phyloP scores from a whole-genome alignment of 805 yeast species.

The Cyberlindnera mycetangii region DNA sequence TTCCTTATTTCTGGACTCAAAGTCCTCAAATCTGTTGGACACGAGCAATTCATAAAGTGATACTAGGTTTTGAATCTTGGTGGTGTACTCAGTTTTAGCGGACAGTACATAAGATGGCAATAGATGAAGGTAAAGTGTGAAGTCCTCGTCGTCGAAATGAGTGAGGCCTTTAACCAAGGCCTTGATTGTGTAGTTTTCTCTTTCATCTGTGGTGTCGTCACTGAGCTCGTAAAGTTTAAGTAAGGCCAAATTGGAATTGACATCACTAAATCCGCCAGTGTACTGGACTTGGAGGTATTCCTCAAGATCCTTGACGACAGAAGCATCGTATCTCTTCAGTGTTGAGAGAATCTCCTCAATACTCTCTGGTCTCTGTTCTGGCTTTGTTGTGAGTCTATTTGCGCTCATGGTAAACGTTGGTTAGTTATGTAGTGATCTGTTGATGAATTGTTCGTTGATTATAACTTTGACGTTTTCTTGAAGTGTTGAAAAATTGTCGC shows the following conservation, averaged over 20 bases:
- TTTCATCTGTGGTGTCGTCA: conserved; percentile 34
- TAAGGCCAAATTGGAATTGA: conserved; percentile 44
- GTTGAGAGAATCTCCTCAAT: conserved; percentile 39
- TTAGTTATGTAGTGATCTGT: not conserved
- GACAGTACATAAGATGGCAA: conserved; percentile 39
- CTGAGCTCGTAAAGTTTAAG: conserved; percentile 40
- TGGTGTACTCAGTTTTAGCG: conserved; percentile 24
- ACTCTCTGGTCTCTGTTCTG: conserved; percentile 38
- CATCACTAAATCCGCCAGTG: conserved; percentile 34
- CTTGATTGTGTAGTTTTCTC: conserved; percentile 37
- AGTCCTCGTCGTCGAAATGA: conserved; percentile 40
- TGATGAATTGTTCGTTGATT: not conserved
- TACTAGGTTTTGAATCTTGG: conserved; percentile 26
- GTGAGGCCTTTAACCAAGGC: conserved; percentile 40
- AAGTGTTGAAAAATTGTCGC: conserved; percentile 6
- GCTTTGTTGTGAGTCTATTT: conserved; percentile 34
- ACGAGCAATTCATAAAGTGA: conserved; percentile 25
- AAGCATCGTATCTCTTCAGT: conserved; percentile 43
- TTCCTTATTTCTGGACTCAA: conserved; percentile 23
- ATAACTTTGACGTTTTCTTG: not conserved
- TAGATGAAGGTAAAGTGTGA: conserved; percentile 41
- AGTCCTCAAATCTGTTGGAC: conserved; percentile 22
- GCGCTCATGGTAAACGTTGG: conserved; percentile 15
- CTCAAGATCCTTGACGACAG: conserved; percentile 41
- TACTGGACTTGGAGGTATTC: conserved; percentile 42